Percentiles rank a stretch among this genome's conserved stretches.
Evolutionary conservation across 352 stramenopile species (phyloP).

Genomic region (Phytophthora brassicae): DNA sequence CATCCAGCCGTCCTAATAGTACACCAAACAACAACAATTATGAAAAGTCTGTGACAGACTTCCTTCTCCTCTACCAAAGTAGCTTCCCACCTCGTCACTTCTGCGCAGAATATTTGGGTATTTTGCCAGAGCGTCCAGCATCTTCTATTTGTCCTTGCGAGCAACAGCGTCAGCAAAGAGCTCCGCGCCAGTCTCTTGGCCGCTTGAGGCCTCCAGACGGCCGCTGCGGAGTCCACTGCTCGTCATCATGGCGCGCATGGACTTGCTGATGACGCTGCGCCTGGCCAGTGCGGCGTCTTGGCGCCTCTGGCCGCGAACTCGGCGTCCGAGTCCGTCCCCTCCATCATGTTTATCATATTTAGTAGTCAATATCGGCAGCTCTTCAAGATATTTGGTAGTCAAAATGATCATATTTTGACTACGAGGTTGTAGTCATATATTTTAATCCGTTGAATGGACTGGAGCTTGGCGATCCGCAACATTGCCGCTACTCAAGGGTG

Average conservation of each 20-base stretch:
- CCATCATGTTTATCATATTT: conserved; percentile 31
- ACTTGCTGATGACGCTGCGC: conserved; percentile 44
- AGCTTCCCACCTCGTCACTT: conserved; percentile 25
- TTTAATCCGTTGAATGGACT: conserved; percentile 14
- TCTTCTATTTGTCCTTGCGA: conserved; percentile 55
- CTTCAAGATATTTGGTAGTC: conserved; percentile 7
- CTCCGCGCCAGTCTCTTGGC: conserved; percentile 23
- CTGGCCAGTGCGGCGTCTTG: conserved; percentile 18
- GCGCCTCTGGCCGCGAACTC: conserved; percentile 5
- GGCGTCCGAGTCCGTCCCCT: conserved; percentile 17
- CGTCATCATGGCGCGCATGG: conserved; percentile 58
- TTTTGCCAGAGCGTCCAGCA: conserved; percentile 39
- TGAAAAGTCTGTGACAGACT: not conserved
- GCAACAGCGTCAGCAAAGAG: conserved; percentile 40
- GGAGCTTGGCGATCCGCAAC: conserved; percentile 6
- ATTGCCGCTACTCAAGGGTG: conserved; percentile 14
- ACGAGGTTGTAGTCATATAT: no score
- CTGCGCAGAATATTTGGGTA: conserved; percentile 33
- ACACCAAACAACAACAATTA: not conserved
- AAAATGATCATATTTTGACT: no score
- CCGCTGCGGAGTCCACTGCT: conserved; percentile 17
- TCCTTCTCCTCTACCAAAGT: not conserved
- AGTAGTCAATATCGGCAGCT: no score
- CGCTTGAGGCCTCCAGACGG: not conserved
- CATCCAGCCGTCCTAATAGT: conserved; percentile 43